Percentiles rank a stretch among this genome's conserved stretches.
These are phyloP conservation scores for Canavalia ensiformis DNA, from an alignment of 306 rosid species.

Conservation along the genomic window DNA sequence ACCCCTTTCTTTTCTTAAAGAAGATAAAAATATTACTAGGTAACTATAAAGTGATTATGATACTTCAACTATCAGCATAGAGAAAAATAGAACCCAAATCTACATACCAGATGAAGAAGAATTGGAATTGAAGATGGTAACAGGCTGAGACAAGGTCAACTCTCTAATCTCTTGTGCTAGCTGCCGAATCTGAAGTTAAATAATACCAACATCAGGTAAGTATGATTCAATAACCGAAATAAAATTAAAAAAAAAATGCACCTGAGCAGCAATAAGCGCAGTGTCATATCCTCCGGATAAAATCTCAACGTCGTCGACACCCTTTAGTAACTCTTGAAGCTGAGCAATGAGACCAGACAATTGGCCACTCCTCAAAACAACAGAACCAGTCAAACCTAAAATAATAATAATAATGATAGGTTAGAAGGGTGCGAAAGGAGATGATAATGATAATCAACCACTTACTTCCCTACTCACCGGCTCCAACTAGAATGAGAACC, in stretches of 20 bases:
- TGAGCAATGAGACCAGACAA: slow-evolving; percentile 71
- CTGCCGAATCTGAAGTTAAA: slow-evolving; percentile 70
- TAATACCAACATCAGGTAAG: not conserved
- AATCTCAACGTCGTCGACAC: slow-evolving; percentile 67
- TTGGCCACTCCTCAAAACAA: slow-evolving; percentile 73
- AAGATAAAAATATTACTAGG: too few species aligned
- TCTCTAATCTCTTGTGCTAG: slow-evolving; percentile 82
- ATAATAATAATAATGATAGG: not conserved
- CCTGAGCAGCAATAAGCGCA: slow-evolving; percentile 74
- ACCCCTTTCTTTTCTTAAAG: too few species aligned
- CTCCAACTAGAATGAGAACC: slow-evolving; percentile 86
- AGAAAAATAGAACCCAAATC: too few species aligned
- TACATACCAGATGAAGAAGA: slow-evolving; percentile 60
- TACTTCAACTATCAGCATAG: too few species aligned
- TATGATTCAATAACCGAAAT: too few species aligned
- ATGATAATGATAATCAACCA: not conserved
- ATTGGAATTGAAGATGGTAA: slow-evolving; percentile 65
- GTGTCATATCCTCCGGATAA: slow-evolving; percentile 62
- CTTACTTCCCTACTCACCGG: slow-evolving; percentile 53
- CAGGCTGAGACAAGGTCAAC: slow-evolving; percentile 70
- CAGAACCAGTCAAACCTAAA: slow-evolving; percentile 79
- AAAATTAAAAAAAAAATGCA: slow-evolving; percentile 9
- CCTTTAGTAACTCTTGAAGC: slow-evolving; percentile 74
- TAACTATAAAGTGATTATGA: too few species aligned
- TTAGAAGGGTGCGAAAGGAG: too few species aligned